phyloP scores from a whole-genome alignment of 176 grass and related monocot genomes.

The Carex scoparia region DNA sequence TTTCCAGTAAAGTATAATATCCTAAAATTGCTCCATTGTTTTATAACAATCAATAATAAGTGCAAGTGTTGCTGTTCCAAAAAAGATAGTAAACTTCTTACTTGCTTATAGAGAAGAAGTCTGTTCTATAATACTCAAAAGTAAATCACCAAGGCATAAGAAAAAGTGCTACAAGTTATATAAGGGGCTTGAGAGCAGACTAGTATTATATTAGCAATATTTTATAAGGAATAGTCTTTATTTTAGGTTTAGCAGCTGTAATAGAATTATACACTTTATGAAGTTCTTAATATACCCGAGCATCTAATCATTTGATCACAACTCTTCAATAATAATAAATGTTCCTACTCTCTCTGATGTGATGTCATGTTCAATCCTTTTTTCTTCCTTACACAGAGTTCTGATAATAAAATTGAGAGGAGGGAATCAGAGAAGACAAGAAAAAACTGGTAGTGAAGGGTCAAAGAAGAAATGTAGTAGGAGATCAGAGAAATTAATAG shows the following conservation, averaged over 20 bases:
- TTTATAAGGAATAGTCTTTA: not conserved
- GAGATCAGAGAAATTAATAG: not conserved
- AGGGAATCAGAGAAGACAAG: not conserved
- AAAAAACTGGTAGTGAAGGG: not conserved
- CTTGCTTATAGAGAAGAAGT: not conserved
- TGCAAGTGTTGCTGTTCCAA: not conserved
- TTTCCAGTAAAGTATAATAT: not conserved
- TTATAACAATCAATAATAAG: not conserved
- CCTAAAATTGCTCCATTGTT: not conserved
- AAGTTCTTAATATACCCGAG: too few relatives aligned
- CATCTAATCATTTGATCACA: too few relatives aligned
- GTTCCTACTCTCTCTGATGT: not conserved
- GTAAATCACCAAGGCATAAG: not conserved
- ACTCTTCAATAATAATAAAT: too few relatives aligned
- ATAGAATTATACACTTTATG: too few relatives aligned
- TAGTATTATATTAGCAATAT: not conserved
- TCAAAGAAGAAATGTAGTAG: not conserved
- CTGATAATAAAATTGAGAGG: not conserved
- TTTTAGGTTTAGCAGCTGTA: not conserved
- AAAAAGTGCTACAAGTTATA: not conserved
- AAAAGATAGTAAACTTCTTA: not conserved
- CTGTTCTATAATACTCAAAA: not conserved
- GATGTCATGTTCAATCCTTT: not conserved
- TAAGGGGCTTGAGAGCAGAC: not conserved
- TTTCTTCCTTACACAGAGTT: not conserved